Conservation (phyloP, 1,284 basidiomycete species). For the Neotropicomus parvogracilis region DNA sequence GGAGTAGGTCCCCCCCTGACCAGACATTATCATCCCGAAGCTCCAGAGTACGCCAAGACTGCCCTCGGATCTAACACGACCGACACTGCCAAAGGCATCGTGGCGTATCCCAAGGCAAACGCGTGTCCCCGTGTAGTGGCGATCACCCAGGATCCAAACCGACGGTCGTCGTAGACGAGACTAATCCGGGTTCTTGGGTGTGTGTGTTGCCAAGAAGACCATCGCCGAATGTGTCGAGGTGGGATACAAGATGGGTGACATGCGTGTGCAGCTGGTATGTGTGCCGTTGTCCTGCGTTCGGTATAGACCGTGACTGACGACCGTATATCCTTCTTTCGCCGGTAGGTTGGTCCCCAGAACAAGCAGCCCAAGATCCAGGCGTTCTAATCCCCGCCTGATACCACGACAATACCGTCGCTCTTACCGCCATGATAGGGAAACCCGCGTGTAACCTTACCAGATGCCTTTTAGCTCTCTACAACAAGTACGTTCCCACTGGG, state of each 20-base stretch:
- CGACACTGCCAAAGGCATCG: conserved; percentile 74
- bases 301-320: background rate
- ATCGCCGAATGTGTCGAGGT: conserved; percentile 79
- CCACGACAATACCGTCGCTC: too few species aligned
- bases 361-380: conserved; percentile 75
- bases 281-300: background rate
- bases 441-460: conserved; percentile 25
- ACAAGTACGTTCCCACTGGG: too few species aligned
- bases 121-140: conserved; percentile 78
- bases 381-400: conserved; percentile 44
- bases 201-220: conserved; percentile 76
- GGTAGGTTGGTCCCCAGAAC: conserved; percentile 72
- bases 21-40: conserved; percentile 89
- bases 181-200: conserved; percentile 84
- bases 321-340: background rate
- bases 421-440: too few species aligned
- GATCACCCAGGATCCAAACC: conserved; percentile 88
- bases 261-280: conserved; percentile 84
- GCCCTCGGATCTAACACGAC: conserved; percentile 55
- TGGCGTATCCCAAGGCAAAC: conserved; percentile 67
- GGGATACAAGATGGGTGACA: conserved; percentile 87
- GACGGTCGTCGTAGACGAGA: conserved; percentile 75
- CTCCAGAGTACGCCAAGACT: conserved; percentile 80
- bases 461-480: too few species aligned
- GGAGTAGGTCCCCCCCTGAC: conserved; percentile 75